Percentiles rank a stretch among this genome's conserved stretches.
These are phyloP conservation scores for Phytophthora kernoviae DNA, from an alignment of 352 stramenopile genomes.

Conservation along the genomic window DNA sequence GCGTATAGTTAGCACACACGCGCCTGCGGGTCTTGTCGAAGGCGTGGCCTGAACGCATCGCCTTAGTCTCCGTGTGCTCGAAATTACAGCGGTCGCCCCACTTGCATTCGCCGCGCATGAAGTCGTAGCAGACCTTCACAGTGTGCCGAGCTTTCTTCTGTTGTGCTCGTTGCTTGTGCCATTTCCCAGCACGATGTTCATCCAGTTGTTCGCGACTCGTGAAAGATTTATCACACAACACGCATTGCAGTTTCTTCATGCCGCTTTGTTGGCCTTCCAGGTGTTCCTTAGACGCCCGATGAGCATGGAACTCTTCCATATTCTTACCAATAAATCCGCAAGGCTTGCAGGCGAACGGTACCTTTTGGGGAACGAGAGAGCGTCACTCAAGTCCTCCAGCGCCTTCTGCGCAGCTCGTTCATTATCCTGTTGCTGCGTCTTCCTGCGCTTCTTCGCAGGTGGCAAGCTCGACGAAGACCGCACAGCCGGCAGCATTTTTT, in stretches of 20 bases:
- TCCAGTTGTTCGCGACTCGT: constrained; percentile 75
- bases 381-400: constrained; percentile 45
- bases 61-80: constrained; percentile 71
- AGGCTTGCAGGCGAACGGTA: constrained; percentile 83
- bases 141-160: constrained; percentile 72
- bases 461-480: constrained; percentile 27
- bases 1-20: constrained; percentile 61
- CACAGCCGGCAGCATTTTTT: constrained; percentile 53
- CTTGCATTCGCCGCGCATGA: constrained; percentile 72
- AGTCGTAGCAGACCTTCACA: constrained; percentile 84
- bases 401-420: constrained; percentile 30
- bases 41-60: constrained; percentile 56
- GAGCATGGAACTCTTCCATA: constrained; percentile 65
- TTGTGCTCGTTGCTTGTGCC: constrained; percentile 77
- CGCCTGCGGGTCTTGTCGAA: constrained; percentile 59
- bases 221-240: constrained; percentile 80
- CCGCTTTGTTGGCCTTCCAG: constrained; percentile 36
- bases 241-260: constrained; percentile 47
- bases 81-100: constrained; percentile 75
- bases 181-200: constrained; percentile 82
- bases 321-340: constrained; percentile 81
- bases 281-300: constrained; percentile 57
- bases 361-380: constrained; percentile 69
- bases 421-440: constrained; percentile 34
- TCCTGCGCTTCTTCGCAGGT: constrained; percentile 46